These are phyloP conservation scores for Grosmannia clavigera DNA, from an alignment of 2,329 filamentous ascomycete genomes.

Conservation along the genomic window DNA sequence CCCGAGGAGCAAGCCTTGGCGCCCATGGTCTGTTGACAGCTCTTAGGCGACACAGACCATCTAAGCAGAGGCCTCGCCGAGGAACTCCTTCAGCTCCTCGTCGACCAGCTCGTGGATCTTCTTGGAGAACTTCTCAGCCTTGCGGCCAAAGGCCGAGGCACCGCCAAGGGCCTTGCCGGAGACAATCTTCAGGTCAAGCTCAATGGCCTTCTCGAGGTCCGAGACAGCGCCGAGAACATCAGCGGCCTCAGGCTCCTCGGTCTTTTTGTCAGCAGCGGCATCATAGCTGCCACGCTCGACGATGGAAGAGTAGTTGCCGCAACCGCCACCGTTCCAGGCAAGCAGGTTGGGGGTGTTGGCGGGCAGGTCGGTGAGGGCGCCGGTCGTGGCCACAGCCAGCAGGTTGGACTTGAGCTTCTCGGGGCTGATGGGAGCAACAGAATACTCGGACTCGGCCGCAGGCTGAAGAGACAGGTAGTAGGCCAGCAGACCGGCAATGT, in stretches of 20 bases:
- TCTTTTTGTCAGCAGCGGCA: conserved; percentile 16
- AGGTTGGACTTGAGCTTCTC: conserved; percentile 87
- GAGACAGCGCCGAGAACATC: conserved; percentile 34
- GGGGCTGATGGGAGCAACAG: conserved; percentile 78
- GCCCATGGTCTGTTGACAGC: background rate
- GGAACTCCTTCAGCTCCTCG: conserved; percentile 47
- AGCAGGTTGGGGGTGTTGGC: conserved; percentile 84
- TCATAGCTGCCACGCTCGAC: conserved; percentile 59
- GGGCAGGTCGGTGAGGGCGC: conserved; percentile 70
- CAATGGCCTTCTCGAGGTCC: conserved; percentile 47
- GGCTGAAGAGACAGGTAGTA: conserved; percentile 98
- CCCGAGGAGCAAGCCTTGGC: background rate
- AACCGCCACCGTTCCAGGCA: conserved; percentile 97
- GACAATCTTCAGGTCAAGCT: conserved; percentile 48
- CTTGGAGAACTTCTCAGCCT: conserved; percentile 49
- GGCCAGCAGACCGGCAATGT: conserved; percentile 90
- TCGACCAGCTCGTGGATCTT: conserved; percentile 52
- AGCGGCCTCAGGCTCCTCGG: conserved; percentile 19
- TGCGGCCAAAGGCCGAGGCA: conserved; percentile 37
- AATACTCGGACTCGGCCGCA: conserved; percentile 76
- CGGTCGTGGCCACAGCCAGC: conserved; percentile 69
- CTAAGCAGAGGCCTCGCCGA: conserved; percentile 36
- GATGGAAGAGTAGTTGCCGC: conserved; percentile 80
- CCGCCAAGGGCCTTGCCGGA: conserved; percentile 44
- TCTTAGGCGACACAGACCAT: background rate